phyloP scores from a whole-genome alignment of 441 rosid species.

The Cnidoscolus chayamansa region DNA sequence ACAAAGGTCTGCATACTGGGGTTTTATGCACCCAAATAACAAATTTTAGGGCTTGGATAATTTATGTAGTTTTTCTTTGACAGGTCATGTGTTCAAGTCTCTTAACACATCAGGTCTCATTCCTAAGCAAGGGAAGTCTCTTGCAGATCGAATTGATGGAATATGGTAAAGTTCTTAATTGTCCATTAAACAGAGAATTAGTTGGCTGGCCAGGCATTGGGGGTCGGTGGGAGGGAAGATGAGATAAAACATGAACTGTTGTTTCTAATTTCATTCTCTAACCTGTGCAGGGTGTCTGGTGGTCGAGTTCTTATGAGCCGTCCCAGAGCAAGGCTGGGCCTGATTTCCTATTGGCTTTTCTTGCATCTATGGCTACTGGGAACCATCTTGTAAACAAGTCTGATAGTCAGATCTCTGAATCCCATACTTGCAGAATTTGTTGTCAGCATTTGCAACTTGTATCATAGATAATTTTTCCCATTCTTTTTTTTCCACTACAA shows the following conservation, averaged over 20 bases:
- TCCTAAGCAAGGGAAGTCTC: slow-evolving; percentile 80
- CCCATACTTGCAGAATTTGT: slow-evolving; percentile 3
- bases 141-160: slow-evolving; percentile 89
- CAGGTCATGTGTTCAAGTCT: slow-evolving; percentile 89
- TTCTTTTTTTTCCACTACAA: slow-evolving; percentile 11
- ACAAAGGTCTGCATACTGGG: slow-evolving; percentile 56
- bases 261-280: not conserved
- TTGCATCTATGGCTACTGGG: slow-evolving; percentile 80
- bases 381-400: slow-evolving; percentile 47
- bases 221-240: not conserved
- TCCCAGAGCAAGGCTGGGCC: slow-evolving; percentile 75
- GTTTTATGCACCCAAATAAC: slow-evolving; percentile 12
- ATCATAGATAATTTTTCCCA: slow-evolving; percentile 29
- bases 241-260: not conserved
- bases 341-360: slow-evolving; percentile 65
- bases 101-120: slow-evolving; percentile 81
- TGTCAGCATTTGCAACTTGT: slow-evolving; percentile 30
- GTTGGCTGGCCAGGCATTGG: too few relatives aligned
- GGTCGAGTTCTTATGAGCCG: slow-evolving; percentile 73
- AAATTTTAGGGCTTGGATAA: not conserved
- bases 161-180: slow-evolving; percentile 52
- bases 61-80: slow-evolving; percentile 16
- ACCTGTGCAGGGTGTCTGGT: slow-evolving; percentile 69
- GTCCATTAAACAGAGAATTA: not conserved
- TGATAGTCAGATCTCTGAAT: slow-evolving; percentile 12